These are phyloP conservation scores for Ganoderma boninense DNA, from an alignment of 1,284 basidiomycete genomes.

Conservation along the genomic window DNA sequence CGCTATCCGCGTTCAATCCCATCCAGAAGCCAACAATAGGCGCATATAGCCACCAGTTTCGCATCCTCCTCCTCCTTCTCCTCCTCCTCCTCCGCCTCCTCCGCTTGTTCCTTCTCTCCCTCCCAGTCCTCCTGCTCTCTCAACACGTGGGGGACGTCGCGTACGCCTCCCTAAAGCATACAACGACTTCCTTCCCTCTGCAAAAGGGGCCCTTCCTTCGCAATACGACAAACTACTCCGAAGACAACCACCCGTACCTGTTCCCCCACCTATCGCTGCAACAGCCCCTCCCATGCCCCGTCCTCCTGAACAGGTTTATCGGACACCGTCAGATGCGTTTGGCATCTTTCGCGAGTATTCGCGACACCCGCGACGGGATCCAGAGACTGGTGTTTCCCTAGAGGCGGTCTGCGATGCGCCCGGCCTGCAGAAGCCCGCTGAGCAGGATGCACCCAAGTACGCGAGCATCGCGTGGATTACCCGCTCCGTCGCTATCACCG, in stretches of 20 bases:
- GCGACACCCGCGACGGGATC: conserved; percentile 2
- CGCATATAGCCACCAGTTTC: too few species aligned
- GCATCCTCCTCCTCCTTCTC: too few species aligned
- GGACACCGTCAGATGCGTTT: neutral
- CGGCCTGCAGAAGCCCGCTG: neutral
- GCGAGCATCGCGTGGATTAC: conserved; percentile 11
- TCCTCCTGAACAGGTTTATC: neutral
- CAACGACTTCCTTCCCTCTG: neutral
- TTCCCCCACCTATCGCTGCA: neutral
- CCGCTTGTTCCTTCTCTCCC: too few species aligned
- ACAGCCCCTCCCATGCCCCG: too few species aligned
- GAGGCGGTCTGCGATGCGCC: conserved; percentile 2
- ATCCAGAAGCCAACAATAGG: too few species aligned
- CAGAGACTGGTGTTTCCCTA: conserved; percentile 1
- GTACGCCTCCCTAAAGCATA: neutral
- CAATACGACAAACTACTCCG: too few species aligned
- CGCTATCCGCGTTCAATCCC: too few species aligned
- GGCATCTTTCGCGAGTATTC: conserved; percentile 12
- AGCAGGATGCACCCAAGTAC: neutral
- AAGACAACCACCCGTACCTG: too few species aligned
- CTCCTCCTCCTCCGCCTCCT: neutral
- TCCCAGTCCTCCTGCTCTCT: neutral
- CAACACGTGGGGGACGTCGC: neutral
- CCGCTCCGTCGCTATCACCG: neutral
- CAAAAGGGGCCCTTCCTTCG: neutral